Evolutionary conservation across 2,329 filamentous ascomycete species (phyloP).

Genomic region (Cadophora gregata): DNA sequence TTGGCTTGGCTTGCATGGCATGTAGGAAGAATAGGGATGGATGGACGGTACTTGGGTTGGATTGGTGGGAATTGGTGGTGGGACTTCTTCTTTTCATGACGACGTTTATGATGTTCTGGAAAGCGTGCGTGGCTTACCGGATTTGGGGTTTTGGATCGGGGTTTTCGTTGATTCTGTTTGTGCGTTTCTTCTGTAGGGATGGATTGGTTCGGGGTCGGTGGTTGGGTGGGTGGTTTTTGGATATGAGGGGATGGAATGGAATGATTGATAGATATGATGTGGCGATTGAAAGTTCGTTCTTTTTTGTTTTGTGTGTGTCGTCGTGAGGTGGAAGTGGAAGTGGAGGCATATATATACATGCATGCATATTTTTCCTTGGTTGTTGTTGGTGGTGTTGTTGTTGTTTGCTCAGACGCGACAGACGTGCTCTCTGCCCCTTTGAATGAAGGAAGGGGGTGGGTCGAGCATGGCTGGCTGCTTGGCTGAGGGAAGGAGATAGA

Average conservation of each 20-base stretch:
- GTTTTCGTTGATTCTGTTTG: not conserved
- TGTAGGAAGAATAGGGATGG: constrained; percentile 11
- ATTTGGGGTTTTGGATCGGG: not conserved
- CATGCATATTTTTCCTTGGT: not conserved
- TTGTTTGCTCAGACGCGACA: not conserved
- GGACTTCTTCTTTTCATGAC: constrained; percentile 25
- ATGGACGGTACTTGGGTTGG: not conserved
- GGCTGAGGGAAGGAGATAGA: not conserved
- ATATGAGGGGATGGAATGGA: not conserved
- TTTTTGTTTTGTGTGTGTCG: not conserved
- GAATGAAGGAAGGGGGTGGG: no score
- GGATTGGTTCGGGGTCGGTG: not conserved
- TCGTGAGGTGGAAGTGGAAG: not conserved
- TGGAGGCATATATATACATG: not conserved
- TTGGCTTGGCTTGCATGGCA: constrained; percentile 7
- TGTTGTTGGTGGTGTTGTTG: not conserved
- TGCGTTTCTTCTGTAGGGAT: constrained; percentile 1
- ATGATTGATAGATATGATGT: constrained; percentile 1
- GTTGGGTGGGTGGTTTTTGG: not conserved
- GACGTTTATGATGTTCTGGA: constrained; percentile 29
- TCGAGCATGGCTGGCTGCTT: not conserved
- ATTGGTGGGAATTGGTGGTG: not conserved
- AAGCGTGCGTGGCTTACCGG: constrained; percentile 14
- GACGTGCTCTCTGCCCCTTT: not conserved
- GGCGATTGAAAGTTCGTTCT: not conserved